These are phyloP conservation scores for Nepenthes mirabilis DNA, from an alignment of 148 eudicot species.

Conservation along the genomic window DNA sequence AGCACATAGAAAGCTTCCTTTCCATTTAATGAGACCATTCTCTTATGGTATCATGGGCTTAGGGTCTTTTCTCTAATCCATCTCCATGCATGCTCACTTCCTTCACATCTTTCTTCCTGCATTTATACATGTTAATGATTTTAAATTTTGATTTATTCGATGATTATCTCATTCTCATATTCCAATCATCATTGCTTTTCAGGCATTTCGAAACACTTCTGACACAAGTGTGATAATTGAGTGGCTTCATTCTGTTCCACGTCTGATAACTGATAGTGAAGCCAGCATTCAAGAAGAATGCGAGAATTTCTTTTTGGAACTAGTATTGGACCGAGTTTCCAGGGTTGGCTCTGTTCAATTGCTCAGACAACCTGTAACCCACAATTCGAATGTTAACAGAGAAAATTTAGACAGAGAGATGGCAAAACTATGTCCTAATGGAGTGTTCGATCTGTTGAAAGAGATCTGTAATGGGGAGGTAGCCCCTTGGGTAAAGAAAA, in stretches of 20 bases:
- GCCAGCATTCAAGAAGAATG: constrained; percentile 96
- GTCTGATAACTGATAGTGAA: constrained; percentile 73
- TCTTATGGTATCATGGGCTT: too few species aligned
- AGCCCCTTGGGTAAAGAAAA: constrained; percentile 82
- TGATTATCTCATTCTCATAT: neutral
- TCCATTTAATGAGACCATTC: too few species aligned
- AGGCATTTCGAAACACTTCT: constrained; percentile 70
- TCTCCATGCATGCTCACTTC: too few species aligned
- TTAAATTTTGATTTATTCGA: neutral
- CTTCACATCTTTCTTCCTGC: too few species aligned
- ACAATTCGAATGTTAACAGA: constrained; percentile 15
- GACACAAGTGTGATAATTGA: constrained; percentile 49
- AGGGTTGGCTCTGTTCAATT: constrained; percentile 31
- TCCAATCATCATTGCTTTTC: constrained; percentile 7
- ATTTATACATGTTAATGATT: neutral
- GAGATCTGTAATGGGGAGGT: constrained; percentile 78
- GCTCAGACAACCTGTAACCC: constrained; percentile 3
- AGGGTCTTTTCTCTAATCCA: too few species aligned
- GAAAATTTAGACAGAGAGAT: constrained; percentile 26
- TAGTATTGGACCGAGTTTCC: constrained; percentile 67
- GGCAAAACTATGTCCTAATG: constrained; percentile 35
- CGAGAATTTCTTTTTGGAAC: constrained; percentile 70
- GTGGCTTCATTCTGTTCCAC: constrained; percentile 95
- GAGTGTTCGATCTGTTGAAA: constrained; percentile 51
- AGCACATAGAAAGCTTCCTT: too few species aligned